phyloP scores from a whole-genome alignment of 805 yeast genomes.

The Barnettozyma salicaria region DNA sequence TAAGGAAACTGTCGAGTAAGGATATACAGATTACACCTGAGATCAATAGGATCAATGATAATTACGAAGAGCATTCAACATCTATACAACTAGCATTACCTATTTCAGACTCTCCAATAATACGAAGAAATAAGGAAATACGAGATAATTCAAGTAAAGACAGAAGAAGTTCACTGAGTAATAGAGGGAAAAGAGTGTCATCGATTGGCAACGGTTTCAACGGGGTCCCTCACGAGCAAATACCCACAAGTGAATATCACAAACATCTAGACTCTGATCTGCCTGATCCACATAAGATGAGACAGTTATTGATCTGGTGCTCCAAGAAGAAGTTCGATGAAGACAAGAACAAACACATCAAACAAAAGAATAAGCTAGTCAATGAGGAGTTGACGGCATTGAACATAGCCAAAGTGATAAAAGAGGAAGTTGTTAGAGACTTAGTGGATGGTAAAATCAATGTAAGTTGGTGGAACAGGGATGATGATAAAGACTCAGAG shows the following conservation, averaged over 20 bases:
- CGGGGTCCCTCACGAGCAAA: slow-evolving; percentile 61
- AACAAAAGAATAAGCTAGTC: slow-evolving; percentile 23
- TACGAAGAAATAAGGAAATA: slow-evolving; percentile 31
- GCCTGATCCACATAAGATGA: slow-evolving; percentile 70
- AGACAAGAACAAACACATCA: slow-evolving; percentile 24
- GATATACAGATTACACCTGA: slow-evolving; percentile 23
- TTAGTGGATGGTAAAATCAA: slow-evolving; percentile 52
- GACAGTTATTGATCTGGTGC: slow-evolving; percentile 66
- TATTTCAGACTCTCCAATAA: slow-evolving; percentile 34
- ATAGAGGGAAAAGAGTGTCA: slow-evolving; percentile 66
- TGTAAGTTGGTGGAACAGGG: slow-evolving; percentile 62
- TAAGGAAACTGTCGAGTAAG: slow-evolving; percentile 13
- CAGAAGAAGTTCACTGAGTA: slow-evolving; percentile 46
- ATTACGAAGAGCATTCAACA: slow-evolving; percentile 22
- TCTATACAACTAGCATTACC: slow-evolving; percentile 29
- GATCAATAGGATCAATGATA: slow-evolving; percentile 3
- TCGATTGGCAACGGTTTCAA: slow-evolving; percentile 69
- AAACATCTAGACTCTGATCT: slow-evolving; percentile 55
- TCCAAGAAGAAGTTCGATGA: slow-evolving; percentile 39
- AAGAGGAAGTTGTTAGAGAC: slow-evolving; percentile 56
- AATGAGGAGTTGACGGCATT: slow-evolving; percentile 38
- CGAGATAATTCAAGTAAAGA: slow-evolving; percentile 23
- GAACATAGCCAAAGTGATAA: slow-evolving; percentile 55
- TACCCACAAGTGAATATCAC: slow-evolving; percentile 47
- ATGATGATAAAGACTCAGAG: slow-evolving; percentile 24